phyloP scores from a whole-genome alignment of 768 basidiomycete species.

The Boletus edulis region DNA sequence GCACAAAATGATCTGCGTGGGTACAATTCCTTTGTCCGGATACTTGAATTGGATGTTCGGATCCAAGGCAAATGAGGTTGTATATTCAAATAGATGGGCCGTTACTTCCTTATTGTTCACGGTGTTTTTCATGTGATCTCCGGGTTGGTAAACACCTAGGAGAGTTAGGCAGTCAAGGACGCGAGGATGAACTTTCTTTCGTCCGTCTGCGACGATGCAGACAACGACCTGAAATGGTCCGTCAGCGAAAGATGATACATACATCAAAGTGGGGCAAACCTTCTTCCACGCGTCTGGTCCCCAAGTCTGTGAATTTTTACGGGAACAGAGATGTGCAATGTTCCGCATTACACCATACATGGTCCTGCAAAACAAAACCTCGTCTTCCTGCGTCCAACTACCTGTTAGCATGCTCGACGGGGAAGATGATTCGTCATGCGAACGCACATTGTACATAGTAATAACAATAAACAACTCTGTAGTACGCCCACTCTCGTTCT shows the following conservation, averaged over 20 bases:
- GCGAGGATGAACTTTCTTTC: slow-evolving; percentile 77
- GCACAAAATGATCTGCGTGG: slow-evolving; percentile 91
- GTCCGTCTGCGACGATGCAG: slow-evolving; percentile 88
- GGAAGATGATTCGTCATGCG: neutral
- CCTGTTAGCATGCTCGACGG: slow-evolving; percentile 11
- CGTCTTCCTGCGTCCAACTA: slow-evolving; percentile 61
- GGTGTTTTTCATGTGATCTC: slow-evolving; percentile 56
- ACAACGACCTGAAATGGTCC: slow-evolving; percentile 67
- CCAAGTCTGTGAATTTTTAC: slow-evolving; percentile 93
- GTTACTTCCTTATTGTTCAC: slow-evolving; percentile 73
- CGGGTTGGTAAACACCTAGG: slow-evolving; percentile 87
- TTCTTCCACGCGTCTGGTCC: slow-evolving; percentile 97
- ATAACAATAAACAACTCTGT: slow-evolving; percentile 94
- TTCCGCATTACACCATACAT: slow-evolving; percentile 94
- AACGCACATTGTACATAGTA: slow-evolving; percentile 92
- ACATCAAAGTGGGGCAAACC: slow-evolving; percentile 34
- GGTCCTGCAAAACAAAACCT: slow-evolving; percentile 88
- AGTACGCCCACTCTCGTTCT: slow-evolving; percentile 72
- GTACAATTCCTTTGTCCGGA: slow-evolving; percentile 90
- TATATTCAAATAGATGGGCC: slow-evolving; percentile 83
- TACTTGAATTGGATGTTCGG: slow-evolving; percentile 80
- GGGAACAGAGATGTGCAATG: slow-evolving; percentile 75
- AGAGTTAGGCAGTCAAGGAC: slow-evolving; percentile 88
- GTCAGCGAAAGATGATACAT: neutral
- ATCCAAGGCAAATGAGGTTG: slow-evolving; percentile 76